Base-by-base conservation (phyloP, 2,329 filamentous ascomycete species). In the Penicillium sp. region DNA sequence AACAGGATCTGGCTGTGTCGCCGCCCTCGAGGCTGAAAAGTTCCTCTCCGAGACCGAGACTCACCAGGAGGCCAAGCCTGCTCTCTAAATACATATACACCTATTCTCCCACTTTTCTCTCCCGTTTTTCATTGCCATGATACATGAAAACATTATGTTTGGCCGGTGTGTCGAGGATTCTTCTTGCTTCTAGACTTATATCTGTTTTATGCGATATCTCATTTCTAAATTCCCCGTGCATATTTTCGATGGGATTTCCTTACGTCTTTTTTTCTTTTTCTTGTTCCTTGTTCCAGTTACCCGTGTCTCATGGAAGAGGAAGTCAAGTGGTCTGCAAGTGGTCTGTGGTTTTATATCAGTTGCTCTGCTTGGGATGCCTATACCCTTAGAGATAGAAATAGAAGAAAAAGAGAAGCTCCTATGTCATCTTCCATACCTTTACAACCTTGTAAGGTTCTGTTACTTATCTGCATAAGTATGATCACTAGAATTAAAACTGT, bases 21-120 rank as follows among this genome's bases (percentile, higher is more conserved):
- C 94, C 53, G 94, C 93, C 12, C 85, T 99, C 54, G 94, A 99
- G 73, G 93, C 93, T 10, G 94, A 99, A 79, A 96, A 96, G 77
- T 97, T 85, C 81, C 81, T 99, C 54, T 82, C 90, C 6, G 93
- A 97, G 71, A 78, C 83, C 49, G 90, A 93, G 69, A 82, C 82
- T 48, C 78, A 71, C 40, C 71, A 46, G 21, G 29, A 51, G 37
- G 19, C 73, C 21, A 71, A 74, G 58, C 77, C 79, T 52, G 77
- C 87, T 57, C 78, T 89, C 67, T 89, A 80, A 77, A 71, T 48
- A 29, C 27, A 48, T 17, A 47, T 27, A 46, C 6, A 35, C 40
- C 48, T 31, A 25, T 35, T 31, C 37, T 25, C 15, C 40, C 17
- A 25, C 41, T 17, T 40, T 33, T 46, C 31, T 23, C 33, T 27